These are phyloP conservation scores for Effrenium voratum DNA, from an alignment of 73 alveolate genomes.

Conservation along the genomic window DNA sequence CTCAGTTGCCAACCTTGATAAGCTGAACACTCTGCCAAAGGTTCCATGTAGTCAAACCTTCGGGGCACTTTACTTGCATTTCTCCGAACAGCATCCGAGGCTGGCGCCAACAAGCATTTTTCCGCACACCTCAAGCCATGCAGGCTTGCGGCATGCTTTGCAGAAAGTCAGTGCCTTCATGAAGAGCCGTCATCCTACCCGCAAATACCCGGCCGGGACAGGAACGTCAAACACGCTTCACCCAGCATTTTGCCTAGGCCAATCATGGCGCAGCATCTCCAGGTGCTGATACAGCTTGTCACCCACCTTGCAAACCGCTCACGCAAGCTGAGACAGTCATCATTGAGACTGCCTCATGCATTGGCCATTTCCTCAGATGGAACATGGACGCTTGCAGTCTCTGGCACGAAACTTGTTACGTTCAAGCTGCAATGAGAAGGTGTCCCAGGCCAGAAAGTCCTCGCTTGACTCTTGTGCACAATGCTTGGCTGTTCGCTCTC, in stretches of 20 bases:
- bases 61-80: background rate
- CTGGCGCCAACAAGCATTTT: too few relatives aligned
- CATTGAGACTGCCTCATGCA: too few relatives aligned
- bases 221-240: background rate
- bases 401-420: too few relatives aligned
- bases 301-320: background rate
- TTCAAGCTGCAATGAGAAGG: background rate
- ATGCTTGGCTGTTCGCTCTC: background rate
- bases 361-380: too few relatives aligned
- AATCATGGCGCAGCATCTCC: background rate
- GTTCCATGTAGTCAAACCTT: background rate
- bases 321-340: too few relatives aligned
- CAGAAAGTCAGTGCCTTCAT: too few relatives aligned
- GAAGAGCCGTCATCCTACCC: background rate
- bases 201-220: background rate
- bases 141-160: too few relatives aligned
- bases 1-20: too few relatives aligned
- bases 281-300: background rate
- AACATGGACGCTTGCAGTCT: too few relatives aligned
- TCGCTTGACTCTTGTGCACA: background rate
- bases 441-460: constrained; percentile 9
- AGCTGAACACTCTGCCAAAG: background rate
- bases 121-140: too few relatives aligned
- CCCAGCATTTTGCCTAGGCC: background rate
- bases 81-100: too few relatives aligned